Evolutionary conservation across 768 basidiomycete species (phyloP).

Genomic region (Russula earlei): DNA sequence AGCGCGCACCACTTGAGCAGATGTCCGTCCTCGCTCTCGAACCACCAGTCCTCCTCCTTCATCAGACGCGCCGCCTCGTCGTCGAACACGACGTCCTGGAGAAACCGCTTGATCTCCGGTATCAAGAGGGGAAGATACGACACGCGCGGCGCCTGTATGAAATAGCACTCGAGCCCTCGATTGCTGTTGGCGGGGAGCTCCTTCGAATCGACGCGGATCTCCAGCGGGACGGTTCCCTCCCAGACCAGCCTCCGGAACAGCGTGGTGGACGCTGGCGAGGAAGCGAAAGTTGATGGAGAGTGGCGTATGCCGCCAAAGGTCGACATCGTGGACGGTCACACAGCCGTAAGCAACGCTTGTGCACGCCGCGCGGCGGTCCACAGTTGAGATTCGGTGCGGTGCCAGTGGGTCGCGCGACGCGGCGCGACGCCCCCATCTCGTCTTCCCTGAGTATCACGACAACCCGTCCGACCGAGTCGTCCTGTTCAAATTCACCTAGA

Average conservation of each 20-base stretch:
- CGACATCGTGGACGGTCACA: conserved; percentile 22
- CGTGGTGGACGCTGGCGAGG: conserved; percentile 54
- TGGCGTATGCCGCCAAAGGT: conserved; percentile 26
- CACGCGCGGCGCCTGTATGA: conserved; percentile 82
- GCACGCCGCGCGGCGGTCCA: not conserved
- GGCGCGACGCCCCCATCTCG: too few relatives aligned
- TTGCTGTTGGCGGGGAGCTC: conserved; percentile 87
- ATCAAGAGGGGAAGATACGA: conserved; percentile 88
- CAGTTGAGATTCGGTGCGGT: too few relatives aligned
- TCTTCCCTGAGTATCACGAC: too few relatives aligned
- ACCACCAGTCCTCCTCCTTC: conserved; percentile 96
- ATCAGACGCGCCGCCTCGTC: conserved; percentile 65
- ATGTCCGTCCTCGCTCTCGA: conserved; percentile 79
- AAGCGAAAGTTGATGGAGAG: conserved; percentile 36
- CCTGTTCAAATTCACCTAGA: not conserved
- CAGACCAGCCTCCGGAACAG: conserved; percentile 83
- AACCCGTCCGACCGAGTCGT: too few relatives aligned
- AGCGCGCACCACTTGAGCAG: conserved; percentile 79
- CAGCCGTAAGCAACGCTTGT: not conserved
- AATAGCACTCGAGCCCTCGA: conserved; percentile 84
- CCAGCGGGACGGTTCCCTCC: conserved; percentile 85
- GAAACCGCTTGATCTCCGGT: conserved; percentile 78
- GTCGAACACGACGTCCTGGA: conserved; percentile 89
- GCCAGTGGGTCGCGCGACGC: too few relatives aligned
- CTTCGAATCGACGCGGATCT: conserved; percentile 81